These are phyloP conservation scores for Neonectria faginata DNA, from an alignment of 2,329 filamentous ascomycete genomes.

Conservation along the genomic window DNA sequence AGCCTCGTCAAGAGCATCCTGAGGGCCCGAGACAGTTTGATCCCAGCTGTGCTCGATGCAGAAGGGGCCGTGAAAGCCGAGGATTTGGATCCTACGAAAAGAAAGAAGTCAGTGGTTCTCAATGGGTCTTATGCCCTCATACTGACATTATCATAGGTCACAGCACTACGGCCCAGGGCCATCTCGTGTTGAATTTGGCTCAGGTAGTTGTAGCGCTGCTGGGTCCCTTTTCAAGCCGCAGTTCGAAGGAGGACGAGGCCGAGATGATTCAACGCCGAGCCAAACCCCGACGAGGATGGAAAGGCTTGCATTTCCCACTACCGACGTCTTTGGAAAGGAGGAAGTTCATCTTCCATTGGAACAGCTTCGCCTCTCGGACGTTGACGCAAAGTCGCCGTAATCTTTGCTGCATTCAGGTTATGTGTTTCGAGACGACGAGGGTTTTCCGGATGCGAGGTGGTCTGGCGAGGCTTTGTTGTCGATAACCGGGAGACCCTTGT, in stretches of 20 bases:
- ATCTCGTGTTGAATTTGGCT: neutral
- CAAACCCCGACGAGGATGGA: neutral
- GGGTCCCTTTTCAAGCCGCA: neutral
- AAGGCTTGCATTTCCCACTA: neutral
- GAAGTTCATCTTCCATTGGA: neutral
- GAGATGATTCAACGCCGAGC: neutral
- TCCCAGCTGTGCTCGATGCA: constrained; percentile 13
- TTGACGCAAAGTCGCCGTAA: neutral
- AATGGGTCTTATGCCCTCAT: neutral
- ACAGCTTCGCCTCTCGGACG: neutral
- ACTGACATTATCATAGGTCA: neutral
- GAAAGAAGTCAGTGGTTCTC: neutral
- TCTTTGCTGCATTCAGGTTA: neutral
- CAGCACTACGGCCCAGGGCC: neutral
- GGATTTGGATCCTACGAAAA: neutral
- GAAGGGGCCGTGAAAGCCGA: constrained; percentile 6
- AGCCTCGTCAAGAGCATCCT: constrained; percentile 34
- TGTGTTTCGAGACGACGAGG: neutral
- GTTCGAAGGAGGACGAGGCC: neutral
- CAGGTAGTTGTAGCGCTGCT: neutral
- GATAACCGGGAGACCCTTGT: no score
- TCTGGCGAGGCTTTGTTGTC: no score
- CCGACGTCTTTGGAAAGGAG: neutral
- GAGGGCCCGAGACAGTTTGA: constrained; percentile 13
- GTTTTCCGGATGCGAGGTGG: no score